These are phyloP conservation scores for Gossypium davidsonii DNA, from an alignment of 441 rosid genomes.

Conservation along the genomic window DNA sequence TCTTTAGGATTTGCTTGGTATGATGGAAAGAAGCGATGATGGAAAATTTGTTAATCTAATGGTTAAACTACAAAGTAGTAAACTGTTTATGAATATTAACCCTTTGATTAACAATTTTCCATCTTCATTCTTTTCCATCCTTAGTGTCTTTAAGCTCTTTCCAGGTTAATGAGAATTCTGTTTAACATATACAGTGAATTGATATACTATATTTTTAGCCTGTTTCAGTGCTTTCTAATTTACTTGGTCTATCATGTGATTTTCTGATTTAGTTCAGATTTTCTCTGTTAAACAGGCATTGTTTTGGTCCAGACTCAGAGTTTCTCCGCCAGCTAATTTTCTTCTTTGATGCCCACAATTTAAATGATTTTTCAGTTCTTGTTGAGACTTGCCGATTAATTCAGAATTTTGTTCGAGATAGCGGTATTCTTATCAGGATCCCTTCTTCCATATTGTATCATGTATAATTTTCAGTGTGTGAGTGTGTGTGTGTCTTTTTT, in stretches of 20 bases:
- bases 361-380: conserved; percentile 52
- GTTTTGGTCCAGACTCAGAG: conserved; percentile 80
- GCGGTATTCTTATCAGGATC: conserved; percentile 36
- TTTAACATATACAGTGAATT: neutral
- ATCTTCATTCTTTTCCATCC: too few species aligned
- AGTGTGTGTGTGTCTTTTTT: too few species aligned
- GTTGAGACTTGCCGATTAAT: conserved; percentile 66
- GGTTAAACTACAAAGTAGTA: too few species aligned
- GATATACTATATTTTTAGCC: neutral
- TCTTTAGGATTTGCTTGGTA: too few species aligned
- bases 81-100: too few species aligned
- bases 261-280: too few species aligned
- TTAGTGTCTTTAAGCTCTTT: neutral
- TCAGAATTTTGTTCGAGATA: conserved; percentile 42
- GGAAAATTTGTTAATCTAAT: too few species aligned
- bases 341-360: conserved; percentile 59
- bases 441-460: conserved; percentile 6
- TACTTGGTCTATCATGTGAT: neutral
- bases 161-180: neutral
- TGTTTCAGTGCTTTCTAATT: neutral
- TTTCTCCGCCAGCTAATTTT: conserved; percentile 73
- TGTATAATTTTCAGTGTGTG: neutral
- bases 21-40: too few species aligned
- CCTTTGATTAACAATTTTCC: too few species aligned
- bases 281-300: conserved; percentile 40